Base-by-base conservation (phyloP, 805 yeast species). In the Sungouiozyma intestinalis region DNA sequence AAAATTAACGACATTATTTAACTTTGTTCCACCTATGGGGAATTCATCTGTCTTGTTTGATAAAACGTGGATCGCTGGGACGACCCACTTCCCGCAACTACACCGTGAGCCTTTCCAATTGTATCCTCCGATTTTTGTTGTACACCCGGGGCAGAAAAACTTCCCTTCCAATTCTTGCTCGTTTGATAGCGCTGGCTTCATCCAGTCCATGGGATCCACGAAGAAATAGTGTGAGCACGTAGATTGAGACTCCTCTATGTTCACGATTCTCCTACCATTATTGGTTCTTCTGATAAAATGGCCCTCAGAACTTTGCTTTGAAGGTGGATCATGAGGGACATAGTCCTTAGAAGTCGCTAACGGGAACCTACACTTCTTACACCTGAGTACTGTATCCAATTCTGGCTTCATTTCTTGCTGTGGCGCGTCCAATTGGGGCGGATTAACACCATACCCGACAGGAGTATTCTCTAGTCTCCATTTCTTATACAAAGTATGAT, bases 21-120 rank as follows among this genome's bases (percentile, higher is more conserved):
- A 41, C 7, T 39, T 49, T 16, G 36, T 48, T 20, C 44, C 42
- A 16, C 41, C 37, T 39, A 52, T 40, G 19, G 58, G 51, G 40
- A 78, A 68, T 45, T 76, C 76, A 57, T 90, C 97, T 4, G 85
- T 90, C 58, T 85, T 84, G 5, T 87, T 81, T 21, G 79, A 68
- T 59, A 80, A 87, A 42, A 92, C 62, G 58, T 84, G 85, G 45
- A 92, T 72, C 1, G 94, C 94, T 0, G 98, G 98, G 8, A 85
- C 74, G 71, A 90, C 80, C 98, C 98, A 92, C 52, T 76, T 77
- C 2, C 97, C 97, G 62, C 98, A 92, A 44, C 92, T 77, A 61
- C 98, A 92, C 52, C 94, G 68, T 2, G 90, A 77, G 0, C 98
- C 98, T 54, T 80, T 84, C 98, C 98, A 92, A 47, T 80, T 77